Evolutionary conservation across 495 filamentous ascomycete species (phyloP), one percentile per base, ranked within the genome.

Genomic region (Talaromyces thailandensis): DNA sequence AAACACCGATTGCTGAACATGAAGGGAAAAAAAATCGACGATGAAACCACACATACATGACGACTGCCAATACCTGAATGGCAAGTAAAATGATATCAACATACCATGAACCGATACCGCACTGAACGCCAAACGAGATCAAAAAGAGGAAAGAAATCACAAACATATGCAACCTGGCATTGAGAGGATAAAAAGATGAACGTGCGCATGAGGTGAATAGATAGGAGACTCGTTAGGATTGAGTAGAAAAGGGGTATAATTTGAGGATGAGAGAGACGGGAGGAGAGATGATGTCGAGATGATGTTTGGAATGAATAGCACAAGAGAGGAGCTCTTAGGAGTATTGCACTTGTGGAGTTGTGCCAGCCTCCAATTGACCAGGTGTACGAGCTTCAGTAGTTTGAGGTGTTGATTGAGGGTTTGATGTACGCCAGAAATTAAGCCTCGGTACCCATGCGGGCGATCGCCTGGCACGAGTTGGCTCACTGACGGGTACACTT

Each of bases 361-460:
- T 21, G 3, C 62, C 62, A 37, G 62, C 62, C 35, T 63, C 62
- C 12, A 63, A 16, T 23, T 63, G 62, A 21, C 62, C 29, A 32
- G 55, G 62, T 31, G 62, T 61, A 24, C 26, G 57, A 25, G n/a
- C 32, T 16, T 45, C 57, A 28, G 55, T 12, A 57, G n/a, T 55
- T 25, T 25, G 55, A 57, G 55, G 28, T 6, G 12, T n/a, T 21
- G 26, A 6, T 31, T 35, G 18, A 21, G 6, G 26, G 21, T 57
- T 29, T 21, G 55, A 35, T 21, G 26, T 5, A 6, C 26, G 55
- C 55, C 55, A 35, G 23, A 57, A 35, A 8, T 32, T 18, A 18
- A 57, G 55, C 21, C 55, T 57, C 26, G 55, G 55, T 35, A 57
- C n/a, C 55, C 55, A 57, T 29, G 26, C 29, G 26, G 26, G 4